A percentile compares a stretch with the other conserved stretches of the same genome.
phyloP scores from a whole-genome alignment of 495 filamentous ascomycete genomes.

The Neurospora tetrasperma region DNA sequence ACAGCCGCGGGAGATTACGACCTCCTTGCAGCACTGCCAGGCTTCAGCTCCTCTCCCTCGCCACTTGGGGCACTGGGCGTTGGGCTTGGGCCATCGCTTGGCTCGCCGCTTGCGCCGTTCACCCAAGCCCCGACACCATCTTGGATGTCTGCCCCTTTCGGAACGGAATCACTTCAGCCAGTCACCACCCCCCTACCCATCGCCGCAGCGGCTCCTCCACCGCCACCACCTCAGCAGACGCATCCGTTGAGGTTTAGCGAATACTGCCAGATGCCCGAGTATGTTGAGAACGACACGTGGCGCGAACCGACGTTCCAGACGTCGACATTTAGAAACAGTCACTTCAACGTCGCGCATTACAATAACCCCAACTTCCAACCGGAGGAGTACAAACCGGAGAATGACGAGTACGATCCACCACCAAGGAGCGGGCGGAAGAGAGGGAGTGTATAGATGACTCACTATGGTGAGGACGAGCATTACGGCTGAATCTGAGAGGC shows the following conservation, averaged over 20 bases:
- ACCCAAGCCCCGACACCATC: conserved; percentile 31
- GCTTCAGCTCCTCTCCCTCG: conserved; percentile 23
- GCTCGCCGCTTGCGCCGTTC: conserved; percentile 26
- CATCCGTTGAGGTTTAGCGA: conserved; percentile 38
- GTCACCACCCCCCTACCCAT: conserved; percentile 13
- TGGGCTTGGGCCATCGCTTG: conserved; percentile 16
- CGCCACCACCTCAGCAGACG: conserved; percentile 18
- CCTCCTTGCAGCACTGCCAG: conserved; percentile 37
- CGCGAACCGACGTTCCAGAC: conserved; percentile 43
- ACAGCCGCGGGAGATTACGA: conserved; percentile 28
- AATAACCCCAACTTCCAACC: conserved; percentile 79
- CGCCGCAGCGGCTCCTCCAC: conserved; percentile 19
- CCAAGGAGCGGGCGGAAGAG: conserved; percentile 25
- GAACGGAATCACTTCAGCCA: conserved; percentile 26
- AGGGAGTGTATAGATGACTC: conserved; percentile 20
- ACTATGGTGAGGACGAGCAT: not conserved
- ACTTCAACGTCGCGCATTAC: conserved; percentile 77
- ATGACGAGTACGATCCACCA: conserved; percentile 26
- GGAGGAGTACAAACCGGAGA: conserved; percentile 43
- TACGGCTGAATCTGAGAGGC: not conserved
- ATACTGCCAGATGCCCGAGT: conserved; percentile 33
- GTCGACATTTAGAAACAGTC: conserved; percentile 48
- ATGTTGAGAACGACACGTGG: conserved; percentile 27
- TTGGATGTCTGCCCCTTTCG: conserved; percentile 30
- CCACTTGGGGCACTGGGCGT: not conserved